Evolutionary conservation across 106 monocot genomes (phyloP).

Genomic region (Allium fistulosum): DNA sequence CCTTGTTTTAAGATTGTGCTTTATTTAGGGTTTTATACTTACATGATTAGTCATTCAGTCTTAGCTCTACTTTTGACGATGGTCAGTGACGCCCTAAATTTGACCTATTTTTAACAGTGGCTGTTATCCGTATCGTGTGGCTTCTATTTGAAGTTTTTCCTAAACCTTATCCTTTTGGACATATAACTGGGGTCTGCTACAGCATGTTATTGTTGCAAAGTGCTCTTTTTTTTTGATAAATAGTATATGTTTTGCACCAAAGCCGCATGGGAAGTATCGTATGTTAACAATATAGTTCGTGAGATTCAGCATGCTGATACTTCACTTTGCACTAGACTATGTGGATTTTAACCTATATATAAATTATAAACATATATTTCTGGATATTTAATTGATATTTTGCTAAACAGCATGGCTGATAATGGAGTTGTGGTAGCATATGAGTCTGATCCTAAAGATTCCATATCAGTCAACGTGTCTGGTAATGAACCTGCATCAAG

Average conservation of each 20-base stretch:
- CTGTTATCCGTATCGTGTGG: not conserved
- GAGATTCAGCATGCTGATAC: too few species aligned
- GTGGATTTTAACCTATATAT: not conserved
- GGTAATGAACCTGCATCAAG: constrained; percentile 6
- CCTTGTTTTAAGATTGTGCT: not conserved
- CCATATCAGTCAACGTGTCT: not conserved
- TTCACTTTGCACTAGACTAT: not conserved
- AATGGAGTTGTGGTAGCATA: not conserved
- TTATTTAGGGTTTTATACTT: not conserved
- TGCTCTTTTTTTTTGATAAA: too few species aligned
- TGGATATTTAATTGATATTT: not conserved
- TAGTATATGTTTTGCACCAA: too few species aligned
- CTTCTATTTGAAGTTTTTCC: not conserved
- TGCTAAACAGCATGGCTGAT: constrained; percentile 3
- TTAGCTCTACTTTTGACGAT: not conserved
- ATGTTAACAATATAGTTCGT: not conserved
- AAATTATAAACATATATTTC: not conserved
- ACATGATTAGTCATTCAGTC: not conserved
- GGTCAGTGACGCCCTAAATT: not conserved
- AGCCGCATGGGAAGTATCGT: not conserved
- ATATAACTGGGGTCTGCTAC: too few species aligned
- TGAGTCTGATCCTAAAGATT: not conserved
- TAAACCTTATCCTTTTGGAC: too few species aligned
- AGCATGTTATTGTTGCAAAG: too few species aligned
- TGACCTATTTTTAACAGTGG: not conserved